Conservation (phyloP, 2,329 filamentous ascomycete genomes). For the Xylaria multiplex region DNA sequence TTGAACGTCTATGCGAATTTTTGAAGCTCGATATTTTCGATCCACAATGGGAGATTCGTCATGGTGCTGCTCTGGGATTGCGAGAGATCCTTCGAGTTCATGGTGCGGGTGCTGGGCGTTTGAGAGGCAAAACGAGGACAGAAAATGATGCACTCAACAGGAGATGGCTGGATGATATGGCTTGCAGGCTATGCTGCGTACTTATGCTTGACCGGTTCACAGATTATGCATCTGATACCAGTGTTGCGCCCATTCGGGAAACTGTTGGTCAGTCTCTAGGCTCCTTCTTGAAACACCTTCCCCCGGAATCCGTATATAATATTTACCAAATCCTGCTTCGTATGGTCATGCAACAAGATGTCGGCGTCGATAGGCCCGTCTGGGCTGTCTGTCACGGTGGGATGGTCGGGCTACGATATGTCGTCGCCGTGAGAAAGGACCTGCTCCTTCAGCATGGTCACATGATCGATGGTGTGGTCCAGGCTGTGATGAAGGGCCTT, state of each 20-base stretch:
- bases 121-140: constrained; percentile 71
- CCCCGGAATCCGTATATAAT: constrained; percentile 79
- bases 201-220: constrained; percentile 98
- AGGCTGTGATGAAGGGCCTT: constrained; percentile 93
- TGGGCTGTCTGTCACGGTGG: constrained; percentile 98
- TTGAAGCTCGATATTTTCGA: constrained; percentile 95
- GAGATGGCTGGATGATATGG: constrained; percentile 90
- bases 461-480: constrained; percentile 92
- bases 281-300: constrained; percentile 85
- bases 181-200: constrained; percentile 93
- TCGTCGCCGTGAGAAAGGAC: constrained; percentile 94
- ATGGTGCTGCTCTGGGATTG: constrained; percentile 94
- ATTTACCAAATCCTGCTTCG: constrained; percentile 87
- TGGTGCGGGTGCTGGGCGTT: constrained; percentile 84
- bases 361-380: constrained; percentile 75
- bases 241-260: constrained; percentile 94
- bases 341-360: constrained; percentile 90
- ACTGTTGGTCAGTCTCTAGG: constrained; percentile 94
- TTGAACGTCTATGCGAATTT: constrained; percentile 92
- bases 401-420: constrained; percentile 95
- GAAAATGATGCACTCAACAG: constrained; percentile 86
- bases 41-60: constrained; percentile 91
- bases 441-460: constrained; percentile 82
- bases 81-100: constrained; percentile 93
- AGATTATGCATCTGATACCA: constrained; percentile 97